Evolutionary conservation across 2,329 filamentous ascomycete species (phyloP).

Genomic region (Venturia asperata): DNA sequence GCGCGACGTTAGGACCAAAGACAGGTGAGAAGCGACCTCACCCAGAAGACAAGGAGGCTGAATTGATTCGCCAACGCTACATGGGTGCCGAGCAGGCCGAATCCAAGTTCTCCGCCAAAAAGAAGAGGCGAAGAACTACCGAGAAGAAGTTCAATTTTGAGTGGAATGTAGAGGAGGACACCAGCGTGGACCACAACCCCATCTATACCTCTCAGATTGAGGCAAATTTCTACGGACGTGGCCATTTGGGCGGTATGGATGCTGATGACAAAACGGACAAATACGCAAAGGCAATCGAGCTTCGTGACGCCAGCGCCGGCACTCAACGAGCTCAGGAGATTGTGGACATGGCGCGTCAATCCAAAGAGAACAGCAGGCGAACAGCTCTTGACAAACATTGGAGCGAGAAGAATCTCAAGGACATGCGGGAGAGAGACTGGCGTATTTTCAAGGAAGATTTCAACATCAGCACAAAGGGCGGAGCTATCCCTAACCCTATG

Average conservation of each 20-base stretch:
- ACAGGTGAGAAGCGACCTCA: constrained; percentile 30
- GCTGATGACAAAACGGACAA: constrained; percentile 48
- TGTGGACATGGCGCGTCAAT: constrained; percentile 74
- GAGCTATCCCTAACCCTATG: constrained; percentile 90
- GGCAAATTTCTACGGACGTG: constrained; percentile 62
- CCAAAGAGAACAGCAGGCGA: constrained; percentile 63
- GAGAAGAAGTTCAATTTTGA: constrained; percentile 99
- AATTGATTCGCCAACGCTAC: constrained; percentile 71
- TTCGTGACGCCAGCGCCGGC: constrained; percentile 69
- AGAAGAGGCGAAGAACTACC: constrained; percentile 86
- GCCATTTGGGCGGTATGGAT: constrained; percentile 60
- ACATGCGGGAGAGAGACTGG: constrained; percentile 98
- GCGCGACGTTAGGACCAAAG: constrained; percentile 31
- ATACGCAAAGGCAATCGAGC: constrained; percentile 63
- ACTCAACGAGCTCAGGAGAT: constrained; percentile 68
- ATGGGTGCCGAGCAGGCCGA: constrained; percentile 85
- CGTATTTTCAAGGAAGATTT: constrained; percentile 99
- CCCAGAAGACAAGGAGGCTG: constrained; percentile 60
- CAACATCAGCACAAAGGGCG: constrained; percentile 91
- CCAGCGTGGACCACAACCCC: constrained; percentile 73
- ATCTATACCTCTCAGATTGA: constrained; percentile 64
- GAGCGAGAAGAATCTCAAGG: constrained; percentile 84
- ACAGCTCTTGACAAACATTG: constrained; percentile 86
- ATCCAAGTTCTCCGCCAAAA: constrained; percentile 87
- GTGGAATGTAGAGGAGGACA: constrained; percentile 94